These are phyloP conservation scores for Cinnamomum chago DNA, from an alignment of 164 flowering plant genomes.

Conservation along the genomic window DNA sequence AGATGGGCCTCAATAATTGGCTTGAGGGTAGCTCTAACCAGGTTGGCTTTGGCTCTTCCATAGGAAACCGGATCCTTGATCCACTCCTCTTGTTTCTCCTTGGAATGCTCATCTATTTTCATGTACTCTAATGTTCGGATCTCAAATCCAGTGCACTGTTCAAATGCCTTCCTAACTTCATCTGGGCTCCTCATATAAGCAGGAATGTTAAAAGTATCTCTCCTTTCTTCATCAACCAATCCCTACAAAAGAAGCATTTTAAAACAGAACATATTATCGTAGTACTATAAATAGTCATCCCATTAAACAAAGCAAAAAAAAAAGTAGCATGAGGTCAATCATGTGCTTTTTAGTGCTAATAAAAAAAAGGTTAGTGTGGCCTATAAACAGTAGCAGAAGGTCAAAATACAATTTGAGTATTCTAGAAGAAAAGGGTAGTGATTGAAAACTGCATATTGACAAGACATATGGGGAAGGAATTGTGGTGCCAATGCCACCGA, in stretches of 20 bases:
- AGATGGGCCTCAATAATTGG: conserved; percentile 42
- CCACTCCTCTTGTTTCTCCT: conserved; percentile 38
- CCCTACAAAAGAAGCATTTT: conserved; percentile 18
- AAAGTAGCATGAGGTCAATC: background rate
- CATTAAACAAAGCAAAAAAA: background rate
- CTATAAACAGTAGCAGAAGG: background rate
- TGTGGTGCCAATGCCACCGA: background rate
- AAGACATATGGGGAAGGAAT: background rate
- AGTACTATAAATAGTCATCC: background rate
- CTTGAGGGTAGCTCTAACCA: conserved; percentile 34
- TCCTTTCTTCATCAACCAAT: conserved; percentile 29
- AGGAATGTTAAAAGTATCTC: conserved; percentile 41
- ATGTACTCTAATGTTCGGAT: conserved; percentile 31
- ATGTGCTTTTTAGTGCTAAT: background rate
- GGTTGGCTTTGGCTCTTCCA: conserved; percentile 36
- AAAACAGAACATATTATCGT: background rate
- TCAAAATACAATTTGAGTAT: background rate
- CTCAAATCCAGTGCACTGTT: conserved; percentile 33
- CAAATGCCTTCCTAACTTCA: conserved; percentile 32
- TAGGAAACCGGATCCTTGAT: conserved; percentile 34
- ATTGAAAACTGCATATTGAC: background rate
- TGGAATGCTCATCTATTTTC: conserved; percentile 29
- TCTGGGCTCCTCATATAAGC: conserved; percentile 39
- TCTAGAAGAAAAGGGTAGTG: background rate
- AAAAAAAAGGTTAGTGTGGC: background rate